Percentiles rank a stretch among this genome's conserved stretches.
Conservation (phyloP, 1,284 basidiomycete genomes). For the Ustilago hordei region DNA sequence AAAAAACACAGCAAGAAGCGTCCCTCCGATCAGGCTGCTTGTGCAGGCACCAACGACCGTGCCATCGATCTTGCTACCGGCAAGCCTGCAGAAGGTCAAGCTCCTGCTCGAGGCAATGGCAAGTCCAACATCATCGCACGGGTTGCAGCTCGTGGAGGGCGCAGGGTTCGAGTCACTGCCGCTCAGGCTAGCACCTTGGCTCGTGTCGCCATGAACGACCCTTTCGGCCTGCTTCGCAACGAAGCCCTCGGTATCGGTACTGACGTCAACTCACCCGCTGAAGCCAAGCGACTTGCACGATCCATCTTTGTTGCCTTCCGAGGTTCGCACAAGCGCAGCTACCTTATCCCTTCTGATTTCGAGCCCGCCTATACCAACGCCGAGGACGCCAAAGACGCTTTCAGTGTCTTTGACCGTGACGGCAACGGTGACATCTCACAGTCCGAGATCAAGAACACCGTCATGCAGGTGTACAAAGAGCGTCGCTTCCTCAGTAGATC, state of each 20-base stretch:
- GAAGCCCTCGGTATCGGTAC: constrained; percentile 59
- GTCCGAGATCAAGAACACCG: constrained; percentile 79
- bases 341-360: constrained; percentile 79
- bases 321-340: constrained; percentile 71
- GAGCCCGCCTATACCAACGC: constrained; percentile 77
- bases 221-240: constrained; percentile 43
- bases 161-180: constrained; percentile 31
- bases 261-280: constrained; percentile 64
- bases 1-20: constrained; percentile 62
- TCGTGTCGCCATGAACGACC: constrained; percentile 60
- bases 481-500: constrained; percentile 61
- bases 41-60: constrained; percentile 16
- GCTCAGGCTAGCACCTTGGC: constrained; percentile 54
- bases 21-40: constrained; percentile 33
- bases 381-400: constrained; percentile 76
- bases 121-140: constrained; percentile 44
- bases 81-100: constrained; percentile 40
- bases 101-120: constrained; percentile 45
- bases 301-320: constrained; percentile 78
- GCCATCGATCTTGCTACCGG: constrained; percentile 44
- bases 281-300: constrained; percentile 76
- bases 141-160: constrained; percentile 33
- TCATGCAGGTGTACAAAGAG: constrained; percentile 72
- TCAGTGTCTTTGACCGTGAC: constrained; percentile 78
- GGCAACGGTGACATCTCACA: constrained; percentile 83